Evolutionary conservation across 2,329 filamentous ascomycete genomes (phyloP), one percentile per base, ranked within the genome.

Genomic region (Didymella sp.): DNA sequence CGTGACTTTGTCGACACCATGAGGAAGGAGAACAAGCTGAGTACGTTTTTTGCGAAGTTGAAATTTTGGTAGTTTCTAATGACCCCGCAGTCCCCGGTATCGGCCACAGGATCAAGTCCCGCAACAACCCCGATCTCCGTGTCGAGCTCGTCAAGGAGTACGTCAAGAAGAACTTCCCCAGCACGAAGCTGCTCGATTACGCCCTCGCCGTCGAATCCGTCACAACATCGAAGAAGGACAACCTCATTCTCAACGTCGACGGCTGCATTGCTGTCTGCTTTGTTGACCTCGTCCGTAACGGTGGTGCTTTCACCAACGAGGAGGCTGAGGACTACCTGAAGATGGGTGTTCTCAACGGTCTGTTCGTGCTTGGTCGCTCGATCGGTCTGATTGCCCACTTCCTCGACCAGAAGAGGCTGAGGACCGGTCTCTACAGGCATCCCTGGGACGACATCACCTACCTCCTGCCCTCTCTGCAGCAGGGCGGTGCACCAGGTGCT

Each of bases 21-120:
- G 94, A 89, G 95, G 81, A 99, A 98, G 86, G 92, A 95, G 82
- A 99, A 99, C 89, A 99, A 98, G 87, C 92, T 99, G 72, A 98
- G 84, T 87, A 82, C 75, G 84, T 82, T 17, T 17, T 22, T n/a
- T n/a, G n/a, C n/a, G n/a, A n/a, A n/a, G n/a, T n/a, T n/a, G n/a
- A n/a, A n/a, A n/a, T 44, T 8, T 21, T 17, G 30, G 22, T 48
- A 56, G 22, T 42, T 31, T 44, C 67, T 73, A 66, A 72, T 60
- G 15, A 25, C 15, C 13, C 6, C 38, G 25, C 59, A 87, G 84
- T 99, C 72, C 95, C 95, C 64, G 95, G 95, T 85, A 99, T 99
- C 73, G 95, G 95, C 71, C 95, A 99, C 87, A 92, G 93, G 81
- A 91, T 99, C 85, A 99, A 99, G 88, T 99, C 95, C 68, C 90